Percentiles rank a stretch among this genome's conserved stretches.
These are phyloP conservation scores for Sporothrix schenckii DNA, from an alignment of 2,329 filamentous ascomycete species.

Conservation along the genomic window DNA sequence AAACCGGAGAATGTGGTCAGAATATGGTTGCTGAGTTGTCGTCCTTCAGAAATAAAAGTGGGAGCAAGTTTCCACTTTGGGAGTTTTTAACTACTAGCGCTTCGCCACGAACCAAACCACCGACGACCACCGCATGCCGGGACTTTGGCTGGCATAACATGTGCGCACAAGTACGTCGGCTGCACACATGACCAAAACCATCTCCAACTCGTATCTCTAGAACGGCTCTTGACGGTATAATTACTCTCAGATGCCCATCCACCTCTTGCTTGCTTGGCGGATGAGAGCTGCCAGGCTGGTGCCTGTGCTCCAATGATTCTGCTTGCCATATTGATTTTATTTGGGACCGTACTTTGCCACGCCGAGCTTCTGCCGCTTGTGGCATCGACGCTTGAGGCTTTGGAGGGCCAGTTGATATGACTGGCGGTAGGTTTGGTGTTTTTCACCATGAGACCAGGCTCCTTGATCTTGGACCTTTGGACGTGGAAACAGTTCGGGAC, in stretches of 20 bases:
- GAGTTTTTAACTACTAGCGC: conserved; percentile 18
- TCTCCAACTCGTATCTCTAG: not conserved
- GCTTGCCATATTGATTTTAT: not conserved
- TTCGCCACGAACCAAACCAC: not conserved
- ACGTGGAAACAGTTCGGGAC: not conserved
- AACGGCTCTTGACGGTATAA: not conserved
- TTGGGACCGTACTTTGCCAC: not conserved
- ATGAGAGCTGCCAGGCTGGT: too few species aligned
- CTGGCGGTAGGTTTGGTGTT: too few species aligned
- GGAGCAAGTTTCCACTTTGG: conserved; percentile 9
- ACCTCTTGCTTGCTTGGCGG: too few species aligned
- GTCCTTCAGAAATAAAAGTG: conserved; percentile 16
- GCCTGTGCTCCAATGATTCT: not conserved
- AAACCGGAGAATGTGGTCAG: not conserved
- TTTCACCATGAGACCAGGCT: too few species aligned
- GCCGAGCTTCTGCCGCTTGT: conserved; percentile 1
- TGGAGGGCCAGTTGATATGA: too few species aligned
- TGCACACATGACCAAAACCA: conserved; percentile 1
- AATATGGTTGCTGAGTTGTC: conserved; percentile 11
- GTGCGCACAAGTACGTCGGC: not conserved
- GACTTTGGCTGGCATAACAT: not conserved
- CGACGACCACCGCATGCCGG: too few species aligned
- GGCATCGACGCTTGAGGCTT: not conserved
- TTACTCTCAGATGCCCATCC: too few species aligned
- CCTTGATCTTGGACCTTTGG: too few species aligned